These are phyloP conservation scores for Leccinum ochraceum DNA, from an alignment of 768 basidiomycete species.

Conservation along the genomic window DNA sequence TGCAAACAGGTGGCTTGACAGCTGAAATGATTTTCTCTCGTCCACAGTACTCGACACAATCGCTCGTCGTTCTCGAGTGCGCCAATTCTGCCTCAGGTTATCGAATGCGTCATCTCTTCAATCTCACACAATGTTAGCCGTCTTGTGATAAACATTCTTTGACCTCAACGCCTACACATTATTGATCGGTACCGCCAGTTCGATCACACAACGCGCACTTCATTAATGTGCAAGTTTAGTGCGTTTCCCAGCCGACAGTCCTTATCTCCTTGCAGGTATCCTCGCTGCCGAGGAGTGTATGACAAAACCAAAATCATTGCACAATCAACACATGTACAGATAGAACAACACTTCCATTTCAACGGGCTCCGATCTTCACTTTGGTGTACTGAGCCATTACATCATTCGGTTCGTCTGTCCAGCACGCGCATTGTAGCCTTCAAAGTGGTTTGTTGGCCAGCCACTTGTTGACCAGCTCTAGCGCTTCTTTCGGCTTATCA, in stretches of 20 bases:
- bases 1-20: background rate
- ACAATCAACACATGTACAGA: background rate
- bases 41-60: background rate
- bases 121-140: background rate
- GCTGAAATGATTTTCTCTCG: background rate
- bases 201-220: background rate
- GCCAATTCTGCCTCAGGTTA: slow-evolving; percentile 6
- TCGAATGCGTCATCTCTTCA: background rate
- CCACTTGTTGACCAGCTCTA: slow-evolving; percentile 50
- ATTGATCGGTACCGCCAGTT: background rate
- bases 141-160: background rate
- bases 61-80: background rate
- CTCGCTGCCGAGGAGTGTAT: background rate
- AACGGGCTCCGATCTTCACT: background rate
- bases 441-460: slow-evolving; percentile 26
- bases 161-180: slow-evolving; percentile 14
- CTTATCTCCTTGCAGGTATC: background rate
- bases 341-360: background rate
- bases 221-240: background rate
- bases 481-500: slow-evolving; percentile 55
- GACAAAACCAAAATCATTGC: slow-evolving; percentile 3
- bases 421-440: background rate
- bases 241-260: slow-evolving; percentile 1
- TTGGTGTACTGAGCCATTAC: background rate
- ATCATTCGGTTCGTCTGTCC: background rate